Conservation (phyloP, 2,329 filamentous ascomycete species). For the Dendryphion nanum region DNA sequence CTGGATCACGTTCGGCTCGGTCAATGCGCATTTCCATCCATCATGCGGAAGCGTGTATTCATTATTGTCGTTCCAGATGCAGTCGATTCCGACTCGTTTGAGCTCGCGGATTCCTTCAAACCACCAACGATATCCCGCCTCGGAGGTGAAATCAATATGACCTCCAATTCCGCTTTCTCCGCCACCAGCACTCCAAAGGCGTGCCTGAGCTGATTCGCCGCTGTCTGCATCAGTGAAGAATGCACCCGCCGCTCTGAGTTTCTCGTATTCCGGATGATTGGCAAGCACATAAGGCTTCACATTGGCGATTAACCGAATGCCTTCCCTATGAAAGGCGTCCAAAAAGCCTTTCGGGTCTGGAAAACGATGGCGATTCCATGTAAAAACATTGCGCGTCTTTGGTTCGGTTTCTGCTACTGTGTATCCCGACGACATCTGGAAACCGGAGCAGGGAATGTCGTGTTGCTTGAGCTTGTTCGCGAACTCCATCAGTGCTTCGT, state of each 20-base stretch:
- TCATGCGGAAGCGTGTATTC: slow-evolving; percentile 69
- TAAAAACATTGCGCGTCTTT: slow-evolving; percentile 69
- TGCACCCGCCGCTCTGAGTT: slow-evolving; percentile 57
- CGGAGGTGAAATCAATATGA: slow-evolving; percentile 71
- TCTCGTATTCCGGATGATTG: slow-evolving; percentile 65
- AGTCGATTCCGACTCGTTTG: slow-evolving; percentile 64
- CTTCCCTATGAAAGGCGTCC: slow-evolving; percentile 59
- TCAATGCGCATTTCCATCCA: slow-evolving; percentile 62
- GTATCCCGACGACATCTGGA: slow-evolving; percentile 72
- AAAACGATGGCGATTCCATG: slow-evolving; percentile 70
- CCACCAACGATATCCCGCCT: slow-evolving; percentile 69
- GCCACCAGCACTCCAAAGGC: slow-evolving; percentile 71
- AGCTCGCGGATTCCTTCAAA: slow-evolving; percentile 64
- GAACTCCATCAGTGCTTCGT: slow-evolving; percentile 60
- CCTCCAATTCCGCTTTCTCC: slow-evolving; percentile 68
- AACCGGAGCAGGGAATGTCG: slow-evolving; percentile 68
- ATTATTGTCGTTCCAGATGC: slow-evolving; percentile 79
- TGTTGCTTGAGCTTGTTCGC: slow-evolving; percentile 61
- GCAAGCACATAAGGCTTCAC: slow-evolving; percentile 70
- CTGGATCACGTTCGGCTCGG: slow-evolving; percentile 34
- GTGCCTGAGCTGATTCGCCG: slow-evolving; percentile 53
- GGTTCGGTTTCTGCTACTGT: slow-evolving; percentile 66
- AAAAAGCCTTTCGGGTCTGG: slow-evolving; percentile 66
- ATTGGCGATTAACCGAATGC: slow-evolving; percentile 68
- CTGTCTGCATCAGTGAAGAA: slow-evolving; percentile 61